These are phyloP conservation scores for Pseudogymnoascus sp. DNA, from an alignment of 2,329 filamentous ascomycete species.

Conservation along the genomic window DNA sequence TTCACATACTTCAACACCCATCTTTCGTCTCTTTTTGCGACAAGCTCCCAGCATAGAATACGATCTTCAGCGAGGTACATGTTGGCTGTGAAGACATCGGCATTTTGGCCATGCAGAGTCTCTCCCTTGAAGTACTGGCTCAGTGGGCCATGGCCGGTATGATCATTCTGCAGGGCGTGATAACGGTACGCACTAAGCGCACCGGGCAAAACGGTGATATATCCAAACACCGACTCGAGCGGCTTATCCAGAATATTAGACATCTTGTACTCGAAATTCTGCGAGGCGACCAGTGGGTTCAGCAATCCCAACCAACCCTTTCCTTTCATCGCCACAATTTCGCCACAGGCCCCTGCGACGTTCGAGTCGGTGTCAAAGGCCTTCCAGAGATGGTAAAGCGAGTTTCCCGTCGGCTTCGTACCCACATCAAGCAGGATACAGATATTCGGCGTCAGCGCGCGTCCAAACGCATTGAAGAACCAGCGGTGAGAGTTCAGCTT, in stretches of 20 bases:
- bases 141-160: conserved; percentile 86
- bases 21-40: conserved; percentile 86
- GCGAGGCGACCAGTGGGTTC: conserved; percentile 90
- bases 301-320: conserved; percentile 73
- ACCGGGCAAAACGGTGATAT: conserved; percentile 93
- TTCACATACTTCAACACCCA: conserved; percentile 99
- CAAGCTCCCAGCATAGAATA: conserved; percentile 88
- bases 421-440: conserved; percentile 96
- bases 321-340: conserved; percentile 96
- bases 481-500: conserved; percentile 98
- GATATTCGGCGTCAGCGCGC: conserved; percentile 86
- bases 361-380: conserved; percentile 97
- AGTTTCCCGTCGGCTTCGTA: conserved; percentile 79
- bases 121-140: conserved; percentile 99
- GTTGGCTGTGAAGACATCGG: conserved; percentile 95
- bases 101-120: conserved; percentile 89
- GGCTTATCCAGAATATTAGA: conserved; percentile 98
- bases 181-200: conserved; percentile 93
- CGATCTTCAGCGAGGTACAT: conserved; percentile 90
- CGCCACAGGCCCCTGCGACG: conserved; percentile 90
- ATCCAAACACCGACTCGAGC: conserved; percentile 92
- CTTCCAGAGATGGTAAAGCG: conserved; percentile 98
- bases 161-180: conserved; percentile 91
- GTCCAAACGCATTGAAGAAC: conserved; percentile 98
- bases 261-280: conserved; percentile 99